Evolutionary conservation across 2,329 filamentous ascomycete genomes (phyloP), one percentile per base, ranked within the genome.

Genomic region (Cladosporium oxysporum): DNA sequence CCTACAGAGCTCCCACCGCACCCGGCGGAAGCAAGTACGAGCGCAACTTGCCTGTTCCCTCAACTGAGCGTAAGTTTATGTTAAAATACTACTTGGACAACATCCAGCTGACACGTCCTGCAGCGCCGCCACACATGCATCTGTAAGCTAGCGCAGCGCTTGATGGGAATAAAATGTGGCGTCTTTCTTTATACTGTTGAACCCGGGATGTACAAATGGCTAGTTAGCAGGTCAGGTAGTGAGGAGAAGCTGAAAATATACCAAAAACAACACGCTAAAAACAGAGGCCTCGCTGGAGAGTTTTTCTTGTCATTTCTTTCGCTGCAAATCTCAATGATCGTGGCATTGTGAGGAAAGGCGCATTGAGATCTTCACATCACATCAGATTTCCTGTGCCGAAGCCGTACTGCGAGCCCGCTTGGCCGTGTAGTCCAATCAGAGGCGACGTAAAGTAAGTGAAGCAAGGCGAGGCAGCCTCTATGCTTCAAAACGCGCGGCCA

Each of bases 1-100:
- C 95, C 35, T 98, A 97, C 78, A 84, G 87, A 72, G 87, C 90
- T 70, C 95, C 95, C 16, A 96, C 92, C 50, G 94, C 95, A 47
- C 95, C 95, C 12, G 95, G 95, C 85, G 95, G 94, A 71, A 97
- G 92, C 70, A 98, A 98, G 85, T 98, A 91, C 80, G 95, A 98
- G 82, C 87, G 95, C 78, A 99, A 99, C 80, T 79, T 98, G 64
- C 91, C 92, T 37, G 86, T 87, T 66, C 93, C 90, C 37, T 88
- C 90, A 71, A 83, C 96, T 66, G 90, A 92, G 69, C 89, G 94
- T 97, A 83, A 85, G 92, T 73, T 26, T 26, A 23, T 33, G 8
- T 21, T 8, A 47, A 47, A 26, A 21, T n/a, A n/a, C 12, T 21
- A 47, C n/a, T 8, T 23, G 18, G 18, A 44, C 41, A 47, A 21